Conservation (phyloP, 768 basidiomycete species). For the Leucosporidium yakuticum region DNA sequence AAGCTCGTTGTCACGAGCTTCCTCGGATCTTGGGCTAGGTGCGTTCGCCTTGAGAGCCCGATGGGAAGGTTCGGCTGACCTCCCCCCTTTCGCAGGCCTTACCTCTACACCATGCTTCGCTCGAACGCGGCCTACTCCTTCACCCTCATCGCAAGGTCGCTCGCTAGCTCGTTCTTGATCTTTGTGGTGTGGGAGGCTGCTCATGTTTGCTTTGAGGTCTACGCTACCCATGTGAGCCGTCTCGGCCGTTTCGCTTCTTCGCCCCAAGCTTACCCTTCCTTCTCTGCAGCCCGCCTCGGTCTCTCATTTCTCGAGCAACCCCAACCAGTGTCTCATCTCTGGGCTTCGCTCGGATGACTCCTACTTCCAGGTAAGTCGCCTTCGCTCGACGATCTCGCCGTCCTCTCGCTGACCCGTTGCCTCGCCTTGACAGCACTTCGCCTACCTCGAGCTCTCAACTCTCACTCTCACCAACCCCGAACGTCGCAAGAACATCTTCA, state of each 20-base stretch:
- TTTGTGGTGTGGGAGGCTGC: slow-evolving; percentile 18
- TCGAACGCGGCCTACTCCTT: slow-evolving; percentile 23
- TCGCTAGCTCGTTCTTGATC: slow-evolving; percentile 6
- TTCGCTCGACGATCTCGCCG: no score
- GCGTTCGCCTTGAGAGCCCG: neutral
- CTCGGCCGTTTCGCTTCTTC: neutral
- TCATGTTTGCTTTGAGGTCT: slow-evolving; percentile 29
- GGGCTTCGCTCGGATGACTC: slow-evolving; percentile 21
- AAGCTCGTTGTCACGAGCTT: slow-evolving; percentile 23
- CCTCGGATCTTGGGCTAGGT: slow-evolving; percentile 22
- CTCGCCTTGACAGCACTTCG: slow-evolving; percentile 19
- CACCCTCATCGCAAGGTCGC: slow-evolving; percentile 12
- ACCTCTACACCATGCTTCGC: slow-evolving; percentile 23
- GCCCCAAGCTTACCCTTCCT: neutral
- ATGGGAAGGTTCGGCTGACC: neutral
- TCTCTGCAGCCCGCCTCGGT: slow-evolving; percentile 21
- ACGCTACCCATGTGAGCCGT: slow-evolving; percentile 25
- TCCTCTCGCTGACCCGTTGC: neutral
- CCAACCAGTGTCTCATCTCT: slow-evolving; percentile 27
- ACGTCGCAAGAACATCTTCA: slow-evolving; percentile 32
- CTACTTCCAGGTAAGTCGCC: slow-evolving; percentile 26
- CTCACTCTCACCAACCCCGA: slow-evolving; percentile 15
- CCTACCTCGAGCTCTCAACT: slow-evolving; percentile 31
- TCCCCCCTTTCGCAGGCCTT: slow-evolving; percentile 4
- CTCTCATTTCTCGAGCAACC: slow-evolving; percentile 24